Evolutionary conservation across 345 rosid species (phyloP), one percentile per base, ranked within the genome.

Genomic region (Eucalyptus rudis): DNA sequence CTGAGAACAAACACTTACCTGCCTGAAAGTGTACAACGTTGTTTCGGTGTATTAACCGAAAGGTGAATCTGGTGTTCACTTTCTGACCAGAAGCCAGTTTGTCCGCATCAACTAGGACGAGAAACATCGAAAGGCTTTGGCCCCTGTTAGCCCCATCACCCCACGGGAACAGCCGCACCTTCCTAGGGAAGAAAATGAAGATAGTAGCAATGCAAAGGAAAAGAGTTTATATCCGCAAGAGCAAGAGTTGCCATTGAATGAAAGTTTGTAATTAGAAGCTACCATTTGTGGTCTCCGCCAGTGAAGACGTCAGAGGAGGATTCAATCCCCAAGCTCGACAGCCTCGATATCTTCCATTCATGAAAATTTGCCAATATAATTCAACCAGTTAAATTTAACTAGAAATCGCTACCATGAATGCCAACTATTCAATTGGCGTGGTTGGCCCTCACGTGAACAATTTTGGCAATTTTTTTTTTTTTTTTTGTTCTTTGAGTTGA

Each of bases 91-190:
- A 31, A 17, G 7, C 40, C 4, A 19, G 15, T 40, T 31, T 15
- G 40, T 8, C 14, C 2, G 27, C 25, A 36, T 71, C 81, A 17
- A 9, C 45, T 19, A 36, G 24, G 8, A 0, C 12, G 25, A 87
- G 49, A 87, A 17, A 87, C 0, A 87, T 24, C 4, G 83, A 87
- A 43, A 64, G 49, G 56, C 7, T 36, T 71, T 71, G 24, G 81
- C 27, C 44, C 9, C 4, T 9, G 27, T 36, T 19, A 17, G 7
- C 13, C 13, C 1, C 0, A 10, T 33, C 0, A 3, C 81, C 81
- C 81, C 13, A 3, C 45, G 81, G 81, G 25, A 0, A 71, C 6
- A 71, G 25, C 7, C 0, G 0, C 45, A 71, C 45, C 81, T 36
- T 71, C 81, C 81, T 71, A 1, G 22, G 40, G 79, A 31, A 66